Base-by-base conservation (phyloP, 192 early-diverging fungal genomes). In the Coemansia sp. region DNA sequence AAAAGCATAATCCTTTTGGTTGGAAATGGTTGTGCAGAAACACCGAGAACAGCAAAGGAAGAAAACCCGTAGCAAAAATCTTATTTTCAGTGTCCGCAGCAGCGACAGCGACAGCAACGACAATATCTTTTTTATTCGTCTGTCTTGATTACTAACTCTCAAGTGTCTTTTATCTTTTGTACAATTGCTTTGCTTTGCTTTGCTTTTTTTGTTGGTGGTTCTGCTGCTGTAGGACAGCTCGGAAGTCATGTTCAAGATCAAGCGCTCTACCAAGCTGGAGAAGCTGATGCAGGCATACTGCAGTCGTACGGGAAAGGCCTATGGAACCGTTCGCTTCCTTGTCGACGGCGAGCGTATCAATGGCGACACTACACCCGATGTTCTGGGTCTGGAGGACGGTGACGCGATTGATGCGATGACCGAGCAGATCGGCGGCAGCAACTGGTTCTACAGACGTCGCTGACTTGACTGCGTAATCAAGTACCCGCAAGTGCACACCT, bases 231-330 rank as follows among this genome's bases (percentile, higher is more conserved):
- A 73, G 93, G 94, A 87, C 73, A 85, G 80, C 65, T 87, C 86
- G 54, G 91, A 93, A 68, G 87, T 93, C 14, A 89, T 90, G 78
- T 98, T 98, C 85, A 98, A 96, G 83, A 98, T 98, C 80, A 98
- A 97, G 82, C 87, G 91, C 34, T 84, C 88, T 10, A 97, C 96
- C 30, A 92, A 89, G 63, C 86, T 98, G 25, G 88, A 89, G 57
- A 96, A 96, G 67, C 79, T 98, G 57, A 96, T 98, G 93, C 92
- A 95, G 56, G 94, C 96, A 8, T 98, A 95, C 67, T 90, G 92
- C 66, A 84, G 88, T 11, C 90, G 95, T 50, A 90, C 93, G 56
- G 94, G 94, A 60, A 87, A 96, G 82, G 74, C 87, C 16, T 72
- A 81, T 29, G 79, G 77, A 50, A 91, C 93, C 5, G 89, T 96